A percentile compares a stretch with the other conserved stretches of the same genome.
These are phyloP conservation scores for Kluyveromyces aestuarii DNA, from an alignment of 805 yeast species.

Conservation along the genomic window DNA sequence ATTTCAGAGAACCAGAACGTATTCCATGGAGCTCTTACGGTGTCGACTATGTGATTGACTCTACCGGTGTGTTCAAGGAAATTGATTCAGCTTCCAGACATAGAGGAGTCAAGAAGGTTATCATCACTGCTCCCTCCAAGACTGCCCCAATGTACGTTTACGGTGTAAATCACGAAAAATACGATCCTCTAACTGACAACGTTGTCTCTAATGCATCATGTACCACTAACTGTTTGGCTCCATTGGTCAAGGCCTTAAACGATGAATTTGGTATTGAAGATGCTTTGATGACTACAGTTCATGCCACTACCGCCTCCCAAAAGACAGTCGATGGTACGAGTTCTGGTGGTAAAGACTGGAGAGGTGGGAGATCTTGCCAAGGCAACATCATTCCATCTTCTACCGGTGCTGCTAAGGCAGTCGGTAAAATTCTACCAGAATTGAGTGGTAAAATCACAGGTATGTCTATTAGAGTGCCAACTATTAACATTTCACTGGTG, in stretches of 20 bases:
- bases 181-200: constrained; percentile 55
- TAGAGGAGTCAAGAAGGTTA: constrained; percentile 82
- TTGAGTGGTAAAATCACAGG: constrained; percentile 91
- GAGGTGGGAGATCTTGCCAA: constrained; percentile 96
- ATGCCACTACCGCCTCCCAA: constrained; percentile 93
- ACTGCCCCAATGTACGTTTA: constrained; percentile 94
- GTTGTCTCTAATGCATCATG: constrained; percentile 90
- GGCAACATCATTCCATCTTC: constrained; percentile 94
- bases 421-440: constrained; percentile 88
- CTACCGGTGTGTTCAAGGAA: constrained; percentile 91
- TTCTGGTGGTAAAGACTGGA: constrained; percentile 78
- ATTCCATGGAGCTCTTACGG: constrained; percentile 84
- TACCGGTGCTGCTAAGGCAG: constrained; percentile 97
- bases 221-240: constrained; percentile 94
- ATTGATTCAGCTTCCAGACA: constrained; percentile 75
- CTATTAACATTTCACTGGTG: constrained; percentile 87
- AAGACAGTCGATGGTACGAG: constrained; percentile 96
- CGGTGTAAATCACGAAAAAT: constrained; percentile 80
- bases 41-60: constrained; percentile 83
- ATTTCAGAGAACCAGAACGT: constrained; percentile 69
- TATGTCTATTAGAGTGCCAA: constrained; percentile 89
- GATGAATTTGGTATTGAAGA: constrained; percentile 81
- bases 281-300: constrained; percentile 94
- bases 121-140: constrained; percentile 88
- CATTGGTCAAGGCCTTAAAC: constrained; percentile 83